A percentile compares a stretch with the other conserved stretches of the same genome.
These are phyloP conservation scores for Purshia tridentata DNA, from an alignment of 306 rosid species.

Conservation along the genomic window DNA sequence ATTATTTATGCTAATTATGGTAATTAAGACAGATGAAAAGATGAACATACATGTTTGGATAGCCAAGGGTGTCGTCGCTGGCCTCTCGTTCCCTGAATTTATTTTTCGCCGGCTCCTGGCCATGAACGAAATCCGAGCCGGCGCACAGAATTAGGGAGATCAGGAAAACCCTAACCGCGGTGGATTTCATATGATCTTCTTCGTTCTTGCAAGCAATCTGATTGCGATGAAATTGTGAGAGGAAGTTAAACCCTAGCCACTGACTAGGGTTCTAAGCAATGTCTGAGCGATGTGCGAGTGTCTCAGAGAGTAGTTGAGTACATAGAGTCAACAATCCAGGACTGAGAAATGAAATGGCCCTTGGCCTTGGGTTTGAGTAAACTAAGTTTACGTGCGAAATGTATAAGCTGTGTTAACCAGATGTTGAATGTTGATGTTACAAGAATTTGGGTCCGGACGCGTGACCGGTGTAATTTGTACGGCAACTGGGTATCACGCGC, in stretches of 20 bases:
- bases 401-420: background rate
- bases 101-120: conserved; percentile 56
- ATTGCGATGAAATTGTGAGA: background rate
- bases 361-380: background rate
- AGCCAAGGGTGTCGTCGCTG: conserved; percentile 73
- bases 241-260: conserved; percentile 1
- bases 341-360: background rate
- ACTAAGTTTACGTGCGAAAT: background rate
- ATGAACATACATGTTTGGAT: conserved; percentile 69
- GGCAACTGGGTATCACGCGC: background rate
- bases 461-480: background rate
- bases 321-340: conserved; percentile 13
- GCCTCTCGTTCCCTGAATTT: conserved; percentile 87
- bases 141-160: conserved; percentile 45
- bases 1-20: background rate
- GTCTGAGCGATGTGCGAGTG: background rate
- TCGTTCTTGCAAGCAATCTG: background rate
- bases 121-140: conserved; percentile 38
- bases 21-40: background rate
- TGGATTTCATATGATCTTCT: conserved; percentile 56
- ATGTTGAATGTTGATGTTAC: background rate
- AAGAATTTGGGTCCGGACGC: background rate
- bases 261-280: background rate
- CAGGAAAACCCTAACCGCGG: conserved; percentile 30
- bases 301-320: background rate